Conservation (phyloP, 1,139 yeast species). For the Suzukiozyma palmioleophila region DNA sequence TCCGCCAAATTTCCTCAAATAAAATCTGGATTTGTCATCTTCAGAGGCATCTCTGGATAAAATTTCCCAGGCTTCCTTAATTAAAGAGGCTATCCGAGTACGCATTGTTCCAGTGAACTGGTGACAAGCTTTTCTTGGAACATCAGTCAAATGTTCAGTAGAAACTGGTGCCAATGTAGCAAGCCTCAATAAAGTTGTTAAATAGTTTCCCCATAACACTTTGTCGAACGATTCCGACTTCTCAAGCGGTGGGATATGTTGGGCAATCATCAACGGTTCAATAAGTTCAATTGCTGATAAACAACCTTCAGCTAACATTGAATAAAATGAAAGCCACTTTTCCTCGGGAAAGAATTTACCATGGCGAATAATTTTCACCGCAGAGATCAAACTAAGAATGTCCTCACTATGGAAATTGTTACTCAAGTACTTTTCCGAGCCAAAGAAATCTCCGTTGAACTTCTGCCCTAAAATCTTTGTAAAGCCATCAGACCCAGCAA, state of each 20-base stretch:
- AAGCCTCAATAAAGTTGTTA: conserved; percentile 52
- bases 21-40: conserved; percentile 59
- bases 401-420: conserved; percentile 37
- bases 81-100: conserved; percentile 50
- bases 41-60: conserved; percentile 66
- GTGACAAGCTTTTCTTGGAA: conserved; percentile 70
- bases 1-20: conserved; percentile 62
- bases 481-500: conserved; percentile 46
- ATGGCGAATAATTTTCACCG: conserved; percentile 54
- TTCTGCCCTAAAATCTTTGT: conserved; percentile 22
- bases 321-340: conserved; percentile 67
- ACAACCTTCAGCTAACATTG: conserved; percentile 58
- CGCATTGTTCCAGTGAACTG: conserved; percentile 64
- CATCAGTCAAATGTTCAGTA: conserved; percentile 60
- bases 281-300: conserved; percentile 55
- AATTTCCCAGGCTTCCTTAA: conserved; percentile 67
- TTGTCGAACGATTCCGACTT: conserved; percentile 48
- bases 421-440: conserved; percentile 28
- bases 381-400: conserved; percentile 45
- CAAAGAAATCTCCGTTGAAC: conserved; percentile 30
- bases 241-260: conserved; percentile 53
- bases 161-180: conserved; percentile 56
- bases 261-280: conserved; percentile 48
- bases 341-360: conserved; percentile 61
- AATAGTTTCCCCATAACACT: conserved; percentile 61